Conservation (phyloP, 306 rosid species). For the Prunus salicina region DNA sequence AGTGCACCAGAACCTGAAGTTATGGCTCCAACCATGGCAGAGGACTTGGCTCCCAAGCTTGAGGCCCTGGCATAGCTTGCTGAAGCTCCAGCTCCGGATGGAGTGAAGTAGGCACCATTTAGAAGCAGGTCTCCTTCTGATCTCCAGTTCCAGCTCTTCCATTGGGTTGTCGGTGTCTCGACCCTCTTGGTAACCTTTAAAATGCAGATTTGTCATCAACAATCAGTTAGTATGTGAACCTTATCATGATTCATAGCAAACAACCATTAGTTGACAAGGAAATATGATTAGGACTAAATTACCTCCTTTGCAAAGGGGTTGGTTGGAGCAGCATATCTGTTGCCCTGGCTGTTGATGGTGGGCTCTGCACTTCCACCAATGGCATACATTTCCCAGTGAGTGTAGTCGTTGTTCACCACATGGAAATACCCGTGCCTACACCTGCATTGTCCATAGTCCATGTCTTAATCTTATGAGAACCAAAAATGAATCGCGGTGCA, state of each 20-base stretch:
- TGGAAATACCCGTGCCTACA: conserved; percentile 97
- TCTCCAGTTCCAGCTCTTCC: conserved; percentile 97
- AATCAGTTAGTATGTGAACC: conserved; percentile 2
- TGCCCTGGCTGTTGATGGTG: conserved; percentile 98
- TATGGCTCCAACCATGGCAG: conserved; percentile 86
- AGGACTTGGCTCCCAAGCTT: conserved; percentile 96
- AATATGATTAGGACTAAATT: conserved; percentile 8
- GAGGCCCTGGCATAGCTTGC: conserved; percentile 97
- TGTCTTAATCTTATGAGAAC: neutral
- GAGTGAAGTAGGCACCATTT: conserved; percentile 92
- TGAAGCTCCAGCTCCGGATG: conserved; percentile 98
- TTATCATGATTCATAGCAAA: neutral
- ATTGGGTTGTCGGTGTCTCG: conserved; percentile 56
- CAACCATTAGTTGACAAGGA: conserved; percentile 7
- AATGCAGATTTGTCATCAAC: conserved; percentile 8
- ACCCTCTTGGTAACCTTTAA: conserved; percentile 90
- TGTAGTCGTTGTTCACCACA: conserved; percentile 98
- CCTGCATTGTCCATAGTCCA: conserved; percentile 45
- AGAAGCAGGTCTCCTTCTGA: conserved; percentile 85
- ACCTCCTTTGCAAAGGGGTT: conserved; percentile 96
- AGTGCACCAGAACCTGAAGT: conserved; percentile 82
- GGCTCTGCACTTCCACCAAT: conserved; percentile 96
- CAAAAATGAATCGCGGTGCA: neutral
- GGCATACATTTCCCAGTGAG: conserved; percentile 99
- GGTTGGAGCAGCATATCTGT: conserved; percentile 84